Evolutionary conservation across 306 rosid species (phyloP).

Genomic region (Quercus rubra): DNA sequence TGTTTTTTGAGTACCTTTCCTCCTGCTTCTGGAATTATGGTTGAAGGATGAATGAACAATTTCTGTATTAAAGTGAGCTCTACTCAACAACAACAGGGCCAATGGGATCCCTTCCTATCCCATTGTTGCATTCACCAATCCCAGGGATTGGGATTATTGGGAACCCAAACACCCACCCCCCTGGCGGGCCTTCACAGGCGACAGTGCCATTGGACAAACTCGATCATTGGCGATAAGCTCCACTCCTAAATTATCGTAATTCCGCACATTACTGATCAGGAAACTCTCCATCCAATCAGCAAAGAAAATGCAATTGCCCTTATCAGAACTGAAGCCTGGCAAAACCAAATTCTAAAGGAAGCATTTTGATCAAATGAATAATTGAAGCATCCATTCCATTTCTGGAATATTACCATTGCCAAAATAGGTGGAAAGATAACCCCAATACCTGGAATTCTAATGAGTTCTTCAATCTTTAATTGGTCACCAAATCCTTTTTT

Average conservation of each 20-base stretch:
- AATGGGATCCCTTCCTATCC: too few relatives aligned
- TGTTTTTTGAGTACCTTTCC: too few relatives aligned
- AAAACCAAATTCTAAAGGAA: neutral
- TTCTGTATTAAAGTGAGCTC: too few relatives aligned
- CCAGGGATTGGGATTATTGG: neutral
- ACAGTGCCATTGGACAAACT: too few relatives aligned
- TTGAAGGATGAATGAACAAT: too few relatives aligned
- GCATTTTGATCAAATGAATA: neutral
- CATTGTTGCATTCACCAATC: neutral
- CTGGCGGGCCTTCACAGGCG: too few relatives aligned
- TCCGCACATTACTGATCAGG: neutral
- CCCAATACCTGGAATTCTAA: neutral
- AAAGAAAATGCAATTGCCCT: neutral
- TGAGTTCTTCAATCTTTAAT: neutral
- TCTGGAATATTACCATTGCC: neutral
- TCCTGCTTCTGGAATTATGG: too few relatives aligned
- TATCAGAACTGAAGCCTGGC: neutral
- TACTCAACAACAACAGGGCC: too few relatives aligned
- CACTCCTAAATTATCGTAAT: neutral
- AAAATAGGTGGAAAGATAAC: neutral
- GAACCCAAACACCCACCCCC: too few relatives aligned
- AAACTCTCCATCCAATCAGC: neutral
- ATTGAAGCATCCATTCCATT: neutral
- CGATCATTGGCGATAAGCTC: too few relatives aligned
- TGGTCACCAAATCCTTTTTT: neutral